Conservation (phyloP, 768 basidiomycete species). For the Amanita thiersii region DNA sequence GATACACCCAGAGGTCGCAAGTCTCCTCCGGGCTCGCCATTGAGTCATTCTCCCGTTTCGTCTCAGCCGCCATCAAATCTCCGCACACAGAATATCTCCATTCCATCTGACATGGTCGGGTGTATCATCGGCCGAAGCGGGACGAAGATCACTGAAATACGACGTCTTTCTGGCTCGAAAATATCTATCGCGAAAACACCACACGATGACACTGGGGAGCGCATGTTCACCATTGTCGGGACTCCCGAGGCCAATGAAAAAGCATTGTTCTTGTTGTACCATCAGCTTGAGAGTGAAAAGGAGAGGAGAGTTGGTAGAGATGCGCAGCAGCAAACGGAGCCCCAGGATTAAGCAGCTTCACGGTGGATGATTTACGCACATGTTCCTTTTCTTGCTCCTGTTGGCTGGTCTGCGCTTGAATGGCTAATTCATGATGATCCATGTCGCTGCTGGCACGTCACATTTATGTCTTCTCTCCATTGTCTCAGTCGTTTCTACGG, state of each 20-base stretch:
- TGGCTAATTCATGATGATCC: neutral
- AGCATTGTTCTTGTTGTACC: constrained; percentile 94
- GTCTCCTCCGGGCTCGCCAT: constrained; percentile 41
- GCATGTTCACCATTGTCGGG: constrained; percentile 99
- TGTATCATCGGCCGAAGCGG: constrained; percentile 95
- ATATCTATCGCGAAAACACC: constrained; percentile 98
- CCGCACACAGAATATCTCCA: constrained; percentile 98
- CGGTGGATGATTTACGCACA: neutral
- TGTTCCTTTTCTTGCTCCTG: constrained; percentile 1
- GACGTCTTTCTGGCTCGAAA: constrained; percentile 93
- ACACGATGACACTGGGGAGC: constrained; percentile 98
- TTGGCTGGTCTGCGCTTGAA: neutral
- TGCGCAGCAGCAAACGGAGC: constrained; percentile 67
- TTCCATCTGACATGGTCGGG: constrained; percentile 98
- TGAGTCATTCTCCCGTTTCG: constrained; percentile 40
- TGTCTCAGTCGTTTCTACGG: constrained; percentile 4
- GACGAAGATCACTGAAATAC: constrained; percentile 98
- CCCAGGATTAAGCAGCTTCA: constrained; percentile 30
- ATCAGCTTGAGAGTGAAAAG: constrained; percentile 95
- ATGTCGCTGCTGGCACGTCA: no score
- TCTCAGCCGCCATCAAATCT: constrained; percentile 67
- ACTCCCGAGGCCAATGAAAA: constrained; percentile 97
- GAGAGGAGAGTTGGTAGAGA: constrained; percentile 86
- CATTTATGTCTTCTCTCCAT: constrained; percentile 3
- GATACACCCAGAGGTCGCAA: constrained; percentile 39